phyloP scores from a whole-genome alignment of 2,329 filamentous ascomycete species.

The Macrophomina tecta region DNA sequence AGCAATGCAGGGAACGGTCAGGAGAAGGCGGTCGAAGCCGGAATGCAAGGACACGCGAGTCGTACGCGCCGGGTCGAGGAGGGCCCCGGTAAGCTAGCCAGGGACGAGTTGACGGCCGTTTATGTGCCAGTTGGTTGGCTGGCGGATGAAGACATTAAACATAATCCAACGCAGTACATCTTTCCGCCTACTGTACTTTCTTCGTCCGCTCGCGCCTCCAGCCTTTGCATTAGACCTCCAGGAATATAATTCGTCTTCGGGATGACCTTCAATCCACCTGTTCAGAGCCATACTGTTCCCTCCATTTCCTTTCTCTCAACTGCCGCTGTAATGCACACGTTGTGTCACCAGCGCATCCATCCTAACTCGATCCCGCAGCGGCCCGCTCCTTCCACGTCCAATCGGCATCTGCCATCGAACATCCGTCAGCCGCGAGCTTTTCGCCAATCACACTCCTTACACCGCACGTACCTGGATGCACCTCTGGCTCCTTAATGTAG shows the following conservation, averaged over 20 bases:
- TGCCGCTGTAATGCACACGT: not conserved
- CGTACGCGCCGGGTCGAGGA: not conserved
- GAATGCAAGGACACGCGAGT: conserved; percentile 17
- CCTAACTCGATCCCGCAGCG: conserved; percentile 14
- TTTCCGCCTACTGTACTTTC: not conserved
- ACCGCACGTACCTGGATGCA: conserved; percentile 42
- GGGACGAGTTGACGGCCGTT: not conserved
- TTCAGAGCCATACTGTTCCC: not conserved
- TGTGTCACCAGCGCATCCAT: conserved; percentile 1
- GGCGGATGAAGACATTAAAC: not conserved
- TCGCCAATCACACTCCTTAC: not conserved
- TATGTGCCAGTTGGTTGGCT: conserved; percentile 15
- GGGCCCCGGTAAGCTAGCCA: conserved; percentile 1
- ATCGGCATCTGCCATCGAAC: conserved; percentile 24
- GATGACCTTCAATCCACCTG: not conserved
- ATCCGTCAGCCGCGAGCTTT: not conserved
- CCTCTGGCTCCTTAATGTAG: conserved; percentile 57
- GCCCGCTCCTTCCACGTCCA: conserved; percentile 24
- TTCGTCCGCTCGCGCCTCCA: not conserved
- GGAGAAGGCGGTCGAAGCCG: not conserved
- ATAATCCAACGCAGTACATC: not conserved
- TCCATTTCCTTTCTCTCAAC: not conserved
- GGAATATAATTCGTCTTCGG: conserved; percentile 4
- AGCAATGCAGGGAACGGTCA: conserved; percentile 3
- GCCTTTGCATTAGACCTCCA: conserved; percentile 4